These are phyloP conservation scores for Lasiodiplodia theobromae DNA, from an alignment of 2,329 filamentous ascomycete genomes.

Conservation along the genomic window DNA sequence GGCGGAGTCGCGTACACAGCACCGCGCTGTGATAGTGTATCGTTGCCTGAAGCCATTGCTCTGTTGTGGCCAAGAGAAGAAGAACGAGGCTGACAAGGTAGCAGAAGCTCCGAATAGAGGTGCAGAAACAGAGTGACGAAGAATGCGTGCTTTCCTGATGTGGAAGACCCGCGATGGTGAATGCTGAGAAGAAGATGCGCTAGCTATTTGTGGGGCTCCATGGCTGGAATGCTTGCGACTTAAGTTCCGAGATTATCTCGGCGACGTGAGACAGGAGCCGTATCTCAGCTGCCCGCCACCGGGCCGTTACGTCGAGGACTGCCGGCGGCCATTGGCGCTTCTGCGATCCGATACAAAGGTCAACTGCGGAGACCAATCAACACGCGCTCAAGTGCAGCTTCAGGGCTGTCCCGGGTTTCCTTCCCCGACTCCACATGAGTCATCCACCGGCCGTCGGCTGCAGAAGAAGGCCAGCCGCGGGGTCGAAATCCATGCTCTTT, in stretches of 20 bases:
- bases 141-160: not conserved
- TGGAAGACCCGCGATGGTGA: not conserved
- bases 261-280: conserved; percentile 3
- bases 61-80: not conserved
- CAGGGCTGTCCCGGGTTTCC: conserved; percentile 2
- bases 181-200: not conserved
- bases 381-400: not conserved
- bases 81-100: not conserved
- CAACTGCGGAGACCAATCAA: conserved; percentile 11
- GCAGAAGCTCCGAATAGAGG: not conserved
- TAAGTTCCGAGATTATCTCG: conserved; percentile 7
- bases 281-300: not conserved
- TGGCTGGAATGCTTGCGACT: not conserved
- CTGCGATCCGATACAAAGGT: conserved; percentile 4
- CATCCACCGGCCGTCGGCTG: conserved; percentile 14
- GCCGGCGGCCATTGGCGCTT: conserved; percentile 3
- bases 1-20: conserved; percentile 29
- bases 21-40: conserved; percentile 14
- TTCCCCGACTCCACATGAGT: conserved; percentile 15
- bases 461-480: conserved; percentile 6
- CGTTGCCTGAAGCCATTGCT: conserved; percentile 1
- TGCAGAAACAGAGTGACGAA: not conserved
- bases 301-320: not conserved
- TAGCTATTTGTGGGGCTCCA: not conserved
- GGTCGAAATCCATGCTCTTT: not conserved